phyloP scores from a whole-genome alignment of 768 basidiomycete species.

The Russula sp. region DNA sequence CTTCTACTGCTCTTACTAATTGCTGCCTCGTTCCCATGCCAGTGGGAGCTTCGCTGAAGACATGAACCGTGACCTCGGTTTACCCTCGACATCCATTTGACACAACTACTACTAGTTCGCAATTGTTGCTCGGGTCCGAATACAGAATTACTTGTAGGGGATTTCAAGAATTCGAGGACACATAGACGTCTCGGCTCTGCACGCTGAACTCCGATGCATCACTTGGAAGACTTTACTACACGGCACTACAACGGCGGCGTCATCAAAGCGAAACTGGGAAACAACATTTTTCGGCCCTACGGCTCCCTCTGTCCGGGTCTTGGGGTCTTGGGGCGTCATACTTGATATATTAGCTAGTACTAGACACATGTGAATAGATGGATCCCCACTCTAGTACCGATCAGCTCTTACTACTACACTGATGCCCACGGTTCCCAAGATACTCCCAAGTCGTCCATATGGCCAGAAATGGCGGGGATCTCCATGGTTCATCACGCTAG shows the following conservation, averaged over 20 bases:
- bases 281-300: not conserved
- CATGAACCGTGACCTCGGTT: not conserved
- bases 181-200: too few relatives aligned
- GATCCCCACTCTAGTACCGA: not conserved
- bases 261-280: not conserved
- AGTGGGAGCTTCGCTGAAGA: too few relatives aligned
- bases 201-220: not conserved
- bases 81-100: too few relatives aligned
- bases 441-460: constrained; percentile 33
- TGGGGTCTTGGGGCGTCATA: not conserved
- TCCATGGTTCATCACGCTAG: constrained; percentile 52
- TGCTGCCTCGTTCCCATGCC: too few relatives aligned
- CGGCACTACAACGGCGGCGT: not conserved
- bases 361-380: not conserved
- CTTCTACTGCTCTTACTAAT: too few relatives aligned
- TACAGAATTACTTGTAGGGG: not conserved
- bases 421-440: constrained; percentile 7
- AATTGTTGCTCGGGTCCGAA: not conserved
- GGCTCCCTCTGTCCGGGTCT: not conserved
- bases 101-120: too few relatives aligned
- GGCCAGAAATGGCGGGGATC: constrained; percentile 59
- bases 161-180: not conserved
- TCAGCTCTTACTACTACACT: not conserved
- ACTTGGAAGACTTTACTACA: not conserved
- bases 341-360: too few relatives aligned